These are phyloP conservation scores for Musa troglodytarum DNA, from an alignment of 176 grass and related monocot species.

Conservation along the genomic window DNA sequence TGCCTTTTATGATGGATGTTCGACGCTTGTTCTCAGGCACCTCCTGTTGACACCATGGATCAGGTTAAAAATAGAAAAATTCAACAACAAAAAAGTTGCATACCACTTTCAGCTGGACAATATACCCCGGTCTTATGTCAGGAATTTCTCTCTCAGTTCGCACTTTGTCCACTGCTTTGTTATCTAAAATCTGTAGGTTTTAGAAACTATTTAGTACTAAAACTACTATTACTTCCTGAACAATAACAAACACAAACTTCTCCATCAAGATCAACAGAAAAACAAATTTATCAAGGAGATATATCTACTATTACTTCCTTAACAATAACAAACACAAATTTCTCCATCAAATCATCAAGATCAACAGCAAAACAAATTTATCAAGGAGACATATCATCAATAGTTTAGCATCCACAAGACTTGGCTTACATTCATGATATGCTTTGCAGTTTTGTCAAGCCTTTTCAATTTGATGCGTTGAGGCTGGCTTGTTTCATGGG, in stretches of 20 bases:
- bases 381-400: not conserved
- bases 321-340: no score
- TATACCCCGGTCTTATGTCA: slow-evolving; percentile 73
- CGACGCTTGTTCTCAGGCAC: slow-evolving; percentile 88
- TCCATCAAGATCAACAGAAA: no score
- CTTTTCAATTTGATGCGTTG: slow-evolving; percentile 73
- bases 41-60: slow-evolving; percentile 49
- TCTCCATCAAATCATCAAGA: no score
- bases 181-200: slow-evolving; percentile 67
- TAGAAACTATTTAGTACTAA: no score
- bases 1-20: slow-evolving; percentile 62
- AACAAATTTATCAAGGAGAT: no score
- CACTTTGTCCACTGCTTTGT: slow-evolving; percentile 69
- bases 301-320: no score
- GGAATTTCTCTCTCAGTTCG: slow-evolving; percentile 39
- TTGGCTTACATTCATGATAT: slow-evolving; percentile 74
- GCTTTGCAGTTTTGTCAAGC: slow-evolving; percentile 79
- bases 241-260: no score
- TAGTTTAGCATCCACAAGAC: no score
- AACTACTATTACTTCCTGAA: no score
- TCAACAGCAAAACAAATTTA: no score
- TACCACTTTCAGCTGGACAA: slow-evolving; percentile 89
- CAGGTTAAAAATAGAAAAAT: not conserved
- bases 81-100: not conserved
- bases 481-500: slow-evolving; percentile 35